Evolutionary conservation across 2,329 filamentous ascomycete species (phyloP).

Genomic region (Cytospora mali): DNA sequence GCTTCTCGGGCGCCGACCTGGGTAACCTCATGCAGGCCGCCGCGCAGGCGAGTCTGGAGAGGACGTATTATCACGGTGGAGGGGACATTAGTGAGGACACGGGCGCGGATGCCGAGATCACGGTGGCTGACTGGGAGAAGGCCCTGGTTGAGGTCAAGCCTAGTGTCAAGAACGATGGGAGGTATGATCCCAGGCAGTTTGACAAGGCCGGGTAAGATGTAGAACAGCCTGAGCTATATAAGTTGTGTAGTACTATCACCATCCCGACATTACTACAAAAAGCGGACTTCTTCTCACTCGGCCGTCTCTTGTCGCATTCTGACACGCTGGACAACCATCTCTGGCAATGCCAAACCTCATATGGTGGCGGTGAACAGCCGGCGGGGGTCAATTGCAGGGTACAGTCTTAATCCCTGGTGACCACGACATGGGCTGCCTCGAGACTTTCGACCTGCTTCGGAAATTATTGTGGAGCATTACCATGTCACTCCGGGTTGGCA

Average conservation of each 20-base stretch:
- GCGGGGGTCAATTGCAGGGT: too few species aligned
- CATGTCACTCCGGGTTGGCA: neutral
- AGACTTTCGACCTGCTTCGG: neutral
- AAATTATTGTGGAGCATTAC: neutral
- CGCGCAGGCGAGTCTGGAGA: slow-evolving; percentile 43
- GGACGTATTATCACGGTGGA: slow-evolving; percentile 31
- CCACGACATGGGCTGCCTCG: neutral
- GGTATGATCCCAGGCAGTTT: slow-evolving; percentile 39
- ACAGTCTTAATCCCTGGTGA: neutral
- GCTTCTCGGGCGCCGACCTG: slow-evolving; percentile 74
- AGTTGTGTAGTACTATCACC: neutral
- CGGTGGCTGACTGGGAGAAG: slow-evolving; percentile 53
- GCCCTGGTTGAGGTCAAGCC: slow-evolving; percentile 52
- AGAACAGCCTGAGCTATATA: neutral
- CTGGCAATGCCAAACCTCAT: too few species aligned
- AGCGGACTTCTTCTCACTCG: neutral
- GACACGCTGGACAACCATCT: neutral
- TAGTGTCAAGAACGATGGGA: slow-evolving; percentile 52
- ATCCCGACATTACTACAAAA: neutral
- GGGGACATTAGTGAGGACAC: slow-evolving; percentile 26
- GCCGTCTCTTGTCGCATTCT: neutral
- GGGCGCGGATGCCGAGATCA: slow-evolving; percentile 40
- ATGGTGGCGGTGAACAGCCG: too few species aligned
- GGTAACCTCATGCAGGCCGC: slow-evolving; percentile 52
- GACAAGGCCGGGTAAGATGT: neutral